These are phyloP conservation scores for Naematelia encephala DNA, from an alignment of 768 basidiomycete genomes.

Conservation along the genomic window DNA sequence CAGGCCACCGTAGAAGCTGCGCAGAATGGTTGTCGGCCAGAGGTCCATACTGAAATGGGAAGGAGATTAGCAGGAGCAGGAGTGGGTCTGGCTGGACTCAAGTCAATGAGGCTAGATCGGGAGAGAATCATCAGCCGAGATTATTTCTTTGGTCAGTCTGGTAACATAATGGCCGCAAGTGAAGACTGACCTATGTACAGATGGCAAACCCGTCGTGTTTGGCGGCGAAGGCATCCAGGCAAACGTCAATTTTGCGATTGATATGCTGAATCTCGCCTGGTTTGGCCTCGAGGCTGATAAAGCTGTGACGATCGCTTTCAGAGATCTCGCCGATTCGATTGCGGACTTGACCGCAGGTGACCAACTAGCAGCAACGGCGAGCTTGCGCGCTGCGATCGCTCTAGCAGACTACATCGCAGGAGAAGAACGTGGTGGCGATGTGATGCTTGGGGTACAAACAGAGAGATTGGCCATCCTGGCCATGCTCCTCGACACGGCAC, in stretches of 20 bases:
- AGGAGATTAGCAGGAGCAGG: conserved; percentile 56
- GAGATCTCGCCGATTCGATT: conserved; percentile 63
- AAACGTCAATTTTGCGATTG: conserved; percentile 60
- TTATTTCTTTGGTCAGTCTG: conserved; percentile 64
- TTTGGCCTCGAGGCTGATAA: conserved; percentile 78
- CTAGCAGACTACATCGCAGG: conserved; percentile 65
- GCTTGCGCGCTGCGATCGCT: conserved; percentile 61
- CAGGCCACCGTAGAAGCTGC: conserved; percentile 69
- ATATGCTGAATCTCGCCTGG: conserved; percentile 79
- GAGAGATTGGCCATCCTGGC: conserved; percentile 71
- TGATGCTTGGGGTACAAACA: conserved; percentile 77
- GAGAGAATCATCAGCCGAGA: conserved; percentile 76
- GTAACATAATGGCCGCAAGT: background rate
- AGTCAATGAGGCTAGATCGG: conserved; percentile 60
- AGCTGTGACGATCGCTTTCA: conserved; percentile 73
- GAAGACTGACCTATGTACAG: conserved; percentile 14
- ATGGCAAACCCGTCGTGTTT: conserved; percentile 54
- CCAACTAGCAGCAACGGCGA: conserved; percentile 57
- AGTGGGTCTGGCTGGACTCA: conserved; percentile 64
- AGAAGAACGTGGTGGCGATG: conserved; percentile 72
- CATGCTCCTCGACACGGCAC: conserved; percentile 71
- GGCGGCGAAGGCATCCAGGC: conserved; percentile 52
- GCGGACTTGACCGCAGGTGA: conserved; percentile 66
- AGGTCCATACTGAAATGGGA: conserved; percentile 63
- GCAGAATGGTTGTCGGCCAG: conserved; percentile 68